phyloP scores from a whole-genome alignment of 2,329 filamentous ascomycete species.

The Diaporthe sp. region DNA sequence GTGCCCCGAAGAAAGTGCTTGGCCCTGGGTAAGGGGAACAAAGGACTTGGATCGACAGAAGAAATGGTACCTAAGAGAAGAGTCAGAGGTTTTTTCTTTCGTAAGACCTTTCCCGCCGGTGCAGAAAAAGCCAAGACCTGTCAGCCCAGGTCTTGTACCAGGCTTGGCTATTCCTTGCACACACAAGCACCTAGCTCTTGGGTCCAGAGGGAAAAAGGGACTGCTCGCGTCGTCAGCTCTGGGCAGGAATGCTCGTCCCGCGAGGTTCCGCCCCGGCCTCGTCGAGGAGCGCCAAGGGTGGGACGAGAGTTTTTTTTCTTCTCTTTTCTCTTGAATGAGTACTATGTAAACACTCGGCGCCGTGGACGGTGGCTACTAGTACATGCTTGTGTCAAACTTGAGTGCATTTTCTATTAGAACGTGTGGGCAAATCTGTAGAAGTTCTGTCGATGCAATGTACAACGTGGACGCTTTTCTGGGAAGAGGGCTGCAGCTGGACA shows the following conservation, averaged over 20 bases:
- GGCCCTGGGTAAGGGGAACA: neutral
- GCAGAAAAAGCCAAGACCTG: conserved; percentile 22
- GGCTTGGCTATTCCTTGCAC: conserved; percentile 2
- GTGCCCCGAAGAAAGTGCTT: neutral
- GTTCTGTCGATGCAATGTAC: neutral
- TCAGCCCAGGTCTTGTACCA: conserved; percentile 22
- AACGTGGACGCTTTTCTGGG: neutral
- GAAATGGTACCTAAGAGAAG: neutral
- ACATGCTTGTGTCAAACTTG: neutral
- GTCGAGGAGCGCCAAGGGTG: conserved; percentile 28
- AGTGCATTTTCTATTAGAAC: neutral
- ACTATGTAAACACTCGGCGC: neutral
- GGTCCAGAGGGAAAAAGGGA: neutral
- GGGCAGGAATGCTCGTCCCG: conserved; percentile 32
- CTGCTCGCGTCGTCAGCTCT: neutral
- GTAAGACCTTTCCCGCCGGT: neutral
- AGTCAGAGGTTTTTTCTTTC: no score
- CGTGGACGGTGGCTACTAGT: neutral
- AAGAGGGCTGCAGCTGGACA: neutral
- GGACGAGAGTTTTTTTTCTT: conserved; percentile 17
- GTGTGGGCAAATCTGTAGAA: neutral
- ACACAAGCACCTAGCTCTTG: neutral
- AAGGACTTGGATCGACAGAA: no score
- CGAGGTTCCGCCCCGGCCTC: conserved; percentile 27
- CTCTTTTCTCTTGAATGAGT: neutral